Evolutionary conservation across 2,329 filamentous ascomycete genomes (phyloP), one percentile per base, ranked within the genome.

Genomic region (Aspergillus brasiliensis): DNA sequence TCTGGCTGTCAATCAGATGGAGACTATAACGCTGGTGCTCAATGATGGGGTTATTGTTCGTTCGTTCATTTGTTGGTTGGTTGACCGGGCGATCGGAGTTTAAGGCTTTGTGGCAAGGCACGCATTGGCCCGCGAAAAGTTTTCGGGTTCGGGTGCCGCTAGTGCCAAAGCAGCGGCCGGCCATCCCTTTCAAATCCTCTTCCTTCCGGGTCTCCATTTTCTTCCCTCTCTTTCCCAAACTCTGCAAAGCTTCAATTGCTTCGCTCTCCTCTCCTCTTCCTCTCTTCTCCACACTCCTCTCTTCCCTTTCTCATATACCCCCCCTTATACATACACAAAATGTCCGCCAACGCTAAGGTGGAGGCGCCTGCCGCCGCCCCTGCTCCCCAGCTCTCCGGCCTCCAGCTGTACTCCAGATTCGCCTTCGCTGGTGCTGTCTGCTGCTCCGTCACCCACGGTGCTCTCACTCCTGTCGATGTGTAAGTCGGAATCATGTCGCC

Each of bases 391-490:
- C 83, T 87, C 67, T 82, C 78, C 69, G 87, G 88, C 65, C 51
- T 92, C 69, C 83, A 79, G 62, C 91, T 99, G 73, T 98, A 98
- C 89, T 91, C 91, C 73, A 88, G 92, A 82, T 97, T 97, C 84
- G 94, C 95, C 82, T 90, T 99, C 74, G 93, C 95, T 74, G 95
- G 95, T 83, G 95, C 95, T 73, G 84, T 98, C 85, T 97, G 95
- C 89, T 99, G 95, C 83, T 95, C 93, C 73, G 84, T 98, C 83
- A 99, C 95, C 77, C 95, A 99, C 87, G 95, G 94, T 81, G 90
- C 86, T 76, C 88, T 98, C 74, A 99, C 95, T 71, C 95, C 95
- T 77, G 92, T 99, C 81, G 95, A 99, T 91, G 95, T 99, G 94
- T 98, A 95, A 81, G 94, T 91, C 63, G 59, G 25, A 23, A 34